Base-by-base conservation (phyloP, 257 asterid species). In the Voacanga thouarsii region DNA sequence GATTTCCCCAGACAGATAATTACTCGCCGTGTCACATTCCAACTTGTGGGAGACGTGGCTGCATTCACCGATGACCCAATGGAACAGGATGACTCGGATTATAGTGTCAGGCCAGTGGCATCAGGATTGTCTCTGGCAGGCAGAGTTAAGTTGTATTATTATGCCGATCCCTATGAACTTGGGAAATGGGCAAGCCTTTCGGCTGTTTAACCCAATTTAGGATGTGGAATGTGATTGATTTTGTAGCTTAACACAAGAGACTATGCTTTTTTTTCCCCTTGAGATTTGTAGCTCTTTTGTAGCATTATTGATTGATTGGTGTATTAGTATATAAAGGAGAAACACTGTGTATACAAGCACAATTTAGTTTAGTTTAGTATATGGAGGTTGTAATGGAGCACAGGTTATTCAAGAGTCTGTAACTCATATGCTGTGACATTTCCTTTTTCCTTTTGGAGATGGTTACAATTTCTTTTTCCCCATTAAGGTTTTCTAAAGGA, bases 141-240 rank as follows among this genome's bases (percentile, higher is more conserved):
- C 83, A 92, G 89, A 84, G 69, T 95, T 67, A 95, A 95, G 89
- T 28, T 95, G 81, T 95, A 92, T 81, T 95, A 95, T 80, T 90
- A 92, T 74, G 97, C 92, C 0, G 98, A 91, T 78, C 97, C 98
- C 0, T 91, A 92, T 24, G 99, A 94, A 74, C 94, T 94, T 1
- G 99, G 97, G 15, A 94, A 94, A 85, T 94, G 97, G 97, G 97
- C 96, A 21, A 91, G 94, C 80, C 96, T 91, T 78, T 94, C 97
- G 16, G 96, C 95, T 59, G 84, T 94, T 64, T 94, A 91, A 73
- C 43, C 9, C 50, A 11, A 41, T 68, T 41, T 21, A 8, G 19
- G 53, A 33, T 67, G 50, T 39, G 4, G 3, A 8, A 37, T 65
- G 24, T 18, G 47, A 37, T 66, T 21, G 51, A n/a, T 41, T 68